phyloP scores from a whole-genome alignment of 345 rosid genomes.

The Litchi chinensis region DNA sequence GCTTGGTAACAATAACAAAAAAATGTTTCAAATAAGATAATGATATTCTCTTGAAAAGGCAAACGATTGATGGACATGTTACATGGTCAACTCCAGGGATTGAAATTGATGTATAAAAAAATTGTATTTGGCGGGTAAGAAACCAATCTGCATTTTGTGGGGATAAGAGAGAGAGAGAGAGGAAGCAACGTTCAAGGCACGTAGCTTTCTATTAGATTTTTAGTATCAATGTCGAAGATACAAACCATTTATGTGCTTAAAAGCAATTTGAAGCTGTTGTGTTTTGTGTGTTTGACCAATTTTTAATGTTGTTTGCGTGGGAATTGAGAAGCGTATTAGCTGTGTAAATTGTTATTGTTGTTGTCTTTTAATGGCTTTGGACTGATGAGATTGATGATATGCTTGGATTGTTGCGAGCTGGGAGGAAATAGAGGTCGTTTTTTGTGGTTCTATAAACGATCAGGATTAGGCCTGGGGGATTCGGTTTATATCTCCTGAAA shows the following conservation, averaged over 20 bases:
- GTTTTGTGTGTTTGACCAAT: background rate
- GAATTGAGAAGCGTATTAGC: conserved; percentile 6
- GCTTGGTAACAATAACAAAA: conserved; percentile 15
- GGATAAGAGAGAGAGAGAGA: conserved; percentile 29
- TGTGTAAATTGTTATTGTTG: too few relatives aligned
- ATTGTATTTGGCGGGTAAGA: conserved; percentile 19
- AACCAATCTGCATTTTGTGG: conserved; percentile 15
- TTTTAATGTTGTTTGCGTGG: background rate
- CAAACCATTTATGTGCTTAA: background rate
- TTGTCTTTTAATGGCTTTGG: too few relatives aligned
- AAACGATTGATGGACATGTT: conserved; percentile 9
- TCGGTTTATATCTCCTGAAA: too few relatives aligned
- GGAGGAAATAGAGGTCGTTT: too few relatives aligned
- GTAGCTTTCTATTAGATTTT: conserved; percentile 40
- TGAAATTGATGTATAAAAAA: background rate
- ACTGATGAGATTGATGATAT: too few relatives aligned
- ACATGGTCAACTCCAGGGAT: conserved; percentile 16
- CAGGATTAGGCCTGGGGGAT: too few relatives aligned
- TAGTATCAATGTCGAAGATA: conserved; percentile 40
- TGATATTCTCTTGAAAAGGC: conserved; percentile 3
- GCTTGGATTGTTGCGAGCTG: too few relatives aligned
- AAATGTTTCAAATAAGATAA: conserved; percentile 24
- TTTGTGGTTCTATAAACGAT: too few relatives aligned
- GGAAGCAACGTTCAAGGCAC: conserved; percentile 32
- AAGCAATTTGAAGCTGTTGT: conserved; percentile 6